Evolutionary conservation across 2,329 filamentous ascomycete species (phyloP).

Genomic region (Byssochlamys sp.): DNA sequence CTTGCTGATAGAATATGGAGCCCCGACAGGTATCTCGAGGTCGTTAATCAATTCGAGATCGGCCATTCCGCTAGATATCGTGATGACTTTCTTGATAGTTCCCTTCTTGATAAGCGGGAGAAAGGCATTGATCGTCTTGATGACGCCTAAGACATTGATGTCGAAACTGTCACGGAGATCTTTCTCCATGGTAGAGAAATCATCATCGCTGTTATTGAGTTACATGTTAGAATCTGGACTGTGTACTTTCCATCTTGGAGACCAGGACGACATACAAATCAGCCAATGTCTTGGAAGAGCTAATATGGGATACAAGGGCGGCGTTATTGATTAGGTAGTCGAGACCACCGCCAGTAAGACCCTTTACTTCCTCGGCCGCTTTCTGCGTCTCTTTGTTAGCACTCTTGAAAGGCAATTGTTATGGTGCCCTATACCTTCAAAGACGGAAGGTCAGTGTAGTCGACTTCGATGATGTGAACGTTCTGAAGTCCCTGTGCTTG

Average conservation of each 20-base stretch:
- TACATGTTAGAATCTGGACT: background rate
- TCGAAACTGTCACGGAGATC: conserved; percentile 28
- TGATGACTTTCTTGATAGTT: conserved; percentile 45
- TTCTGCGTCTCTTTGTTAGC: background rate
- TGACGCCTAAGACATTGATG: conserved; percentile 44
- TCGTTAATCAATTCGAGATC: conserved; percentile 38
- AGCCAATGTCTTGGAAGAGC: conserved; percentile 24
- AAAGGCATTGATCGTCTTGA: conserved; percentile 47
- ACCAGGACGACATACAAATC: conserved; percentile 26
- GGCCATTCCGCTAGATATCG: conserved; percentile 41
- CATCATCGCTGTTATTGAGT: conserved; percentile 14
- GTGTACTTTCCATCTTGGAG: background rate
- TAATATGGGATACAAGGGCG: conserved; percentile 23
- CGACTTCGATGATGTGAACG: conserved; percentile 35
- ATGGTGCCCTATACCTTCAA: conserved; percentile 26
- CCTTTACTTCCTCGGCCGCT: conserved; percentile 11
- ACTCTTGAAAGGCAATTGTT: background rate
- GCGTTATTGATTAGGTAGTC: conserved; percentile 49
- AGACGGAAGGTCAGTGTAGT: conserved; percentile 33
- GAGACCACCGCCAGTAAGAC: conserved; percentile 21
- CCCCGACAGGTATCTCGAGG: conserved; percentile 22
- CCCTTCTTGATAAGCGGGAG: conserved; percentile 45
- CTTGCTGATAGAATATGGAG: conserved; percentile 43
- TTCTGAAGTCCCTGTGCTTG: conserved; percentile 18
- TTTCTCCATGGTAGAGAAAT: conserved; percentile 26